Conservation (phyloP, 2,329 filamentous ascomycete genomes). For the Diaporthe sp. region DNA sequence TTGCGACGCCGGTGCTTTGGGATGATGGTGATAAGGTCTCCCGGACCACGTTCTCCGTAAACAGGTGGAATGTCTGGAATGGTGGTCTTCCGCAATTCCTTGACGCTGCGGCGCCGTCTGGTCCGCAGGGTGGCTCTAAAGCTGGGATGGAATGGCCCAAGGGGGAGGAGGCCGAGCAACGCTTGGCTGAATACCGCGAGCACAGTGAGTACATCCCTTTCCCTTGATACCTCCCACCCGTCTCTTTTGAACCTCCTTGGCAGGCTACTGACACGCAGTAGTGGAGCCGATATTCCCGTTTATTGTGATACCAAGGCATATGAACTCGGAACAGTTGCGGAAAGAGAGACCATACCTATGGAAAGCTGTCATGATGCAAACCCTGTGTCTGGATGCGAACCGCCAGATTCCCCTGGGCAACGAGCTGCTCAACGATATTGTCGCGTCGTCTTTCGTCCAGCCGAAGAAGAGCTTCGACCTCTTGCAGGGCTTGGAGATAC, state of each 20-base stretch:
- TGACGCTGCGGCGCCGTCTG: not conserved
- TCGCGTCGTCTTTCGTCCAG: constrained; percentile 51
- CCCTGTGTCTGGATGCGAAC: constrained; percentile 53
- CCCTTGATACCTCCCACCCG: not conserved
- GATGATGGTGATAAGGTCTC: not conserved
- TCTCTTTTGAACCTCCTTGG: too few species aligned
- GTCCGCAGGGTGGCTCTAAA: not conserved
- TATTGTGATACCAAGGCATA: constrained; percentile 50
- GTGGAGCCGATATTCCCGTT: constrained; percentile 56
- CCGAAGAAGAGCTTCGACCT: constrained; percentile 58
- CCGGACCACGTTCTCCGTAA: not conserved
- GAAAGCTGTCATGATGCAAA: constrained; percentile 60
- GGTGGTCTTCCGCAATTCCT: not conserved
- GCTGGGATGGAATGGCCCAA: constrained; percentile 44
- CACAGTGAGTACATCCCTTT: constrained; percentile 25
- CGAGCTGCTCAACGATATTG: constrained; percentile 56
- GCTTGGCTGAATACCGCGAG: constrained; percentile 51
- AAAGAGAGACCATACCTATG: constrained; percentile 56
- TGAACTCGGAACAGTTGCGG: constrained; percentile 50
- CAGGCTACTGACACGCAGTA: not conserved
- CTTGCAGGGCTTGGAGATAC: constrained; percentile 56
- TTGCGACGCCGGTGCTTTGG: constrained; percentile 1
- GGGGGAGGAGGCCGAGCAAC: constrained; percentile 50
- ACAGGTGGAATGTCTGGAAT: not conserved
- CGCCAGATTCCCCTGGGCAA: constrained; percentile 56